Conservation (phyloP, 495 filamentous ascomycete genomes). For the Ramalina intermedia region DNA sequence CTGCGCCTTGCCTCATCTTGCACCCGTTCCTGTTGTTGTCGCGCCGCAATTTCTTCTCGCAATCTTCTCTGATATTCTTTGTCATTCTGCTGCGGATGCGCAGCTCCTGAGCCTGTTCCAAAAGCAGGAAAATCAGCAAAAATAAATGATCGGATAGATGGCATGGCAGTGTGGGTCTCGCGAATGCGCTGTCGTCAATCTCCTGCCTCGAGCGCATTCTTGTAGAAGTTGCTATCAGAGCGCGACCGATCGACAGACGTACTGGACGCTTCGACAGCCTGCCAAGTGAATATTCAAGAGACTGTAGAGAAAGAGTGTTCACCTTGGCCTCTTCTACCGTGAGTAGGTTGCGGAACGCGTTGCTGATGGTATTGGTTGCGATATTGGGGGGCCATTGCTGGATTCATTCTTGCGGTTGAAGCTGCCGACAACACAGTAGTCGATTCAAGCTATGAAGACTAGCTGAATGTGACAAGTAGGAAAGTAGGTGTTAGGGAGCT, state of each 20-base stretch:
- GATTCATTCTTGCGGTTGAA: slow-evolving; percentile 9
- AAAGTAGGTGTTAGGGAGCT: background rate
- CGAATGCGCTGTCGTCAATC: too few species aligned
- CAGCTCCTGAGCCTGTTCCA: background rate
- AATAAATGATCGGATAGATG: background rate
- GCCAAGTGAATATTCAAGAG: background rate
- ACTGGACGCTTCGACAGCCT: background rate
- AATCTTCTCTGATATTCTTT: too few species aligned
- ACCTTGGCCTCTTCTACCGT: slow-evolving; percentile 8
- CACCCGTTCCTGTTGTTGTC: slow-evolving; percentile 33
- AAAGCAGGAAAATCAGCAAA: background rate
- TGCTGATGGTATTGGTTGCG: slow-evolving; percentile 10
- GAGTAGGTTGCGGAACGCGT: slow-evolving; percentile 7
- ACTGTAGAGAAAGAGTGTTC: background rate
- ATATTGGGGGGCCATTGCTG: slow-evolving; percentile 10
- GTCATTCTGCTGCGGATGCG: background rate
- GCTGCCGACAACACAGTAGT: background rate
- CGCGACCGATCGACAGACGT: background rate
- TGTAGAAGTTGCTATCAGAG: background rate
- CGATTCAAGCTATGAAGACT: background rate
- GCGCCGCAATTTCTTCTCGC: background rate
- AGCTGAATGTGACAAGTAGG: background rate
- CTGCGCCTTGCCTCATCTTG: slow-evolving; percentile 59
- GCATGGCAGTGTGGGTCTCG: background rate
- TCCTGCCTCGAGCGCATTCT: background rate